Evolutionary conservation across 169 alveolate species (phyloP).

Genomic region (Cryptosporidium canis): DNA sequence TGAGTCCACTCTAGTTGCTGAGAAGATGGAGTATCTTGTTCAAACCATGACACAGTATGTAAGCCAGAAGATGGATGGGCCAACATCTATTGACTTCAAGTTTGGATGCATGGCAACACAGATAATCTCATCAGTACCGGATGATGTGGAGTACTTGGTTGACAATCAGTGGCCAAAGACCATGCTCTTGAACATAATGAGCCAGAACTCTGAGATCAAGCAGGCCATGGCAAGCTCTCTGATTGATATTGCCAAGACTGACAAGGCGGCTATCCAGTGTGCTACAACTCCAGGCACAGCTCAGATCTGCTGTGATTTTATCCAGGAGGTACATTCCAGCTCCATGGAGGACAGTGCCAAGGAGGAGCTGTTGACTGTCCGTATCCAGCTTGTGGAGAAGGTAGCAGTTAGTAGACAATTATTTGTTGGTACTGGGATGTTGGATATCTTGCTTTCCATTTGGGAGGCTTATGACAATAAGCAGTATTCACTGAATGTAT

Average conservation of each 20-base stretch:
- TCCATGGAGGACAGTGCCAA: neutral
- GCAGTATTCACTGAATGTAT: constrained; percentile 75
- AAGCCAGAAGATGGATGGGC: constrained; percentile 16
- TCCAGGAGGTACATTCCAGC: constrained; percentile 18
- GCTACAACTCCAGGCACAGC: constrained; percentile 66
- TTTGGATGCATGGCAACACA: constrained; percentile 72
- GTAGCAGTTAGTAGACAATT: constrained; percentile 84
- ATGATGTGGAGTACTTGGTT: constrained; percentile 40
- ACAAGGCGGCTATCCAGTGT: constrained; percentile 64
- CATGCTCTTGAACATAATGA: constrained; percentile 12
- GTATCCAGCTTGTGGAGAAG: constrained; percentile 79
- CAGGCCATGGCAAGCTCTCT: constrained; percentile 6
- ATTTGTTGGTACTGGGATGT: constrained; percentile 80
- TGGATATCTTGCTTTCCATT: constrained; percentile 78
- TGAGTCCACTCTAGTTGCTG: constrained; percentile 30
- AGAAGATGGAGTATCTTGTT: constrained; percentile 43
- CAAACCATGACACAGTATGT: constrained; percentile 46
- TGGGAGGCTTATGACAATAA: constrained; percentile 86
- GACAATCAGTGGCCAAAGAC: constrained; percentile 52
- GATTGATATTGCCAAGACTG: constrained; percentile 31
- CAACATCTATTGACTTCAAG: constrained; percentile 19
- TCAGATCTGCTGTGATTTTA: constrained; percentile 21
- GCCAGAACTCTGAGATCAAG: constrained; percentile 4
- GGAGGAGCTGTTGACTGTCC: neutral
- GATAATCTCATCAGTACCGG: constrained; percentile 11